Percentiles rank a stretch among this genome's conserved stretches.
Conservation (phyloP, 2,329 filamentous ascomycete species). For the Lasiodiplodia citricola region DNA sequence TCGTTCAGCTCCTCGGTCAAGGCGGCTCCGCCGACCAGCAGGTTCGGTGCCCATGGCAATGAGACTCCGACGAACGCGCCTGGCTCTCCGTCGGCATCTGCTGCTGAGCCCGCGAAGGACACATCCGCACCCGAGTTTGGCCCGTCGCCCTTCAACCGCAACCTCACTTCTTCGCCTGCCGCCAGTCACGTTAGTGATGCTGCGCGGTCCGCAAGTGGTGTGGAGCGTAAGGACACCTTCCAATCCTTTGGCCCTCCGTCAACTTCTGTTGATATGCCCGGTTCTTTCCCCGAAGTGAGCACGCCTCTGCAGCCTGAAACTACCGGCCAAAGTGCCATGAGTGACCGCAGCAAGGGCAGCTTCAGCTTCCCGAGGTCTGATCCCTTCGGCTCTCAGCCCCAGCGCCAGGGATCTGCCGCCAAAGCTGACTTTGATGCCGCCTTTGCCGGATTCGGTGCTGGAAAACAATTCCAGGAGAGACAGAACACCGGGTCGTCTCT, state of each 20-base stretch:
- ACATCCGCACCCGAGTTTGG: slow-evolving; percentile 43
- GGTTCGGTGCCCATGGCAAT: slow-evolving; percentile 60
- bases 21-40: slow-evolving; percentile 73
- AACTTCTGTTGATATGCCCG: slow-evolving; percentile 46
- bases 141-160: slow-evolving; percentile 45
- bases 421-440: slow-evolving; percentile 87
- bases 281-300: slow-evolving; percentile 52
- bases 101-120: slow-evolving; percentile 50
- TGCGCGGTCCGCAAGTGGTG: slow-evolving; percentile 41
- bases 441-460: slow-evolving; percentile 73
- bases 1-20: slow-evolving; percentile 79
- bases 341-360: slow-evolving; percentile 51
- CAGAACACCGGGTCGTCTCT: slow-evolving; percentile 36
- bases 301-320: slow-evolving; percentile 56
- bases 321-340: slow-evolving; percentile 54
- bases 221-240: slow-evolving; percentile 49
- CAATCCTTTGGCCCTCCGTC: slow-evolving; percentile 40
- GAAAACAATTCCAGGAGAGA: slow-evolving; percentile 58
- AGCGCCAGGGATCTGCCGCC: slow-evolving; percentile 46
- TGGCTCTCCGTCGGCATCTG: slow-evolving; percentile 53
- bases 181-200: slow-evolving; percentile 48
- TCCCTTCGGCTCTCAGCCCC: slow-evolving; percentile 45
- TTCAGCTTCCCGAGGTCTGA: slow-evolving; percentile 53
- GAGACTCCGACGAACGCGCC: slow-evolving; percentile 52
- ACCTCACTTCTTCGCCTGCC: slow-evolving; percentile 45